These are phyloP conservation scores for Annona squamosa DNA, from an alignment of 164 flowering plant species.

Conservation along the genomic window DNA sequence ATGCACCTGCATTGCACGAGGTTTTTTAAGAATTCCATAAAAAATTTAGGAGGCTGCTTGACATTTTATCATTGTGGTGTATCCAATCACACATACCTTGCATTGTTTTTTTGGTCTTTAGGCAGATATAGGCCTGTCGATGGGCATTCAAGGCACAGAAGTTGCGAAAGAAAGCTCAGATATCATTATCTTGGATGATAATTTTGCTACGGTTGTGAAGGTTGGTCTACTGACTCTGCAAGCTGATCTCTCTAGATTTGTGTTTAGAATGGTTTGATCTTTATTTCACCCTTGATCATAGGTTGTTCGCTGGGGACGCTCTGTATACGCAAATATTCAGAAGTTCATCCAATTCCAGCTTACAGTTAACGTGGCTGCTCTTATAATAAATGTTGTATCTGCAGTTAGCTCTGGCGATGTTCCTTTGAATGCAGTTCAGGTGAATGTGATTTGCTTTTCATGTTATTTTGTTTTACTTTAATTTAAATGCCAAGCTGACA, in stretches of 20 bases:
- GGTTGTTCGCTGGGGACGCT: constrained; percentile 99
- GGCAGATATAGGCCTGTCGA: constrained; percentile 98
- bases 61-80: not conserved
- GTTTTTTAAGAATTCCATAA: constrained; percentile 23
- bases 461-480: not conserved
- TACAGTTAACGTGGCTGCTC: constrained; percentile 93
- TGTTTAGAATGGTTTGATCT: not conserved
- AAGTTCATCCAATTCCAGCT: constrained; percentile 97
- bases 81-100: not conserved
- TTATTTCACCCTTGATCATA: constrained; percentile 17
- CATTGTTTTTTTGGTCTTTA: constrained; percentile 18
- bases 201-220: constrained; percentile 93
- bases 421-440: constrained; percentile 93
- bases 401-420: constrained; percentile 80
- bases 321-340: constrained; percentile 94
- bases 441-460: constrained; percentile 14
- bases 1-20: constrained; percentile 98
- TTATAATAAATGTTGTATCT: constrained; percentile 80
- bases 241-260: not conserved
- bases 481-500: not conserved
- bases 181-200: constrained; percentile 93
- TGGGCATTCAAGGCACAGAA: constrained; percentile 96
- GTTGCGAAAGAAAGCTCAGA: constrained; percentile 98
- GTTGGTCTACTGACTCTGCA: constrained; percentile 24
- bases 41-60: not conserved